Base-by-base conservation (phyloP, 2,329 filamentous ascomycete genomes). In the Coniochaeta sp. region DNA sequence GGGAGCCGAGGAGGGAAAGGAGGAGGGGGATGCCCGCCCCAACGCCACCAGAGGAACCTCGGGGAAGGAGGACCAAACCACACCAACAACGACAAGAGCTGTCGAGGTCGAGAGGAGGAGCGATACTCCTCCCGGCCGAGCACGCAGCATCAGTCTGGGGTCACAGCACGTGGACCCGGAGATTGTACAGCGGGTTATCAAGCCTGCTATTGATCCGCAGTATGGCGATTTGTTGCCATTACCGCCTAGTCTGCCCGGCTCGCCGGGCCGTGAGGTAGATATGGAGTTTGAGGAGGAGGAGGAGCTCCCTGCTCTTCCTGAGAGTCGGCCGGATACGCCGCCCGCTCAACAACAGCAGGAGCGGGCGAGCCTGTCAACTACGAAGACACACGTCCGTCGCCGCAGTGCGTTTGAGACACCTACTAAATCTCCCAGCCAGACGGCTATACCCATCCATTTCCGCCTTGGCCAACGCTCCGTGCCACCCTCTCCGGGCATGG, bases 151-250 rank as follows among this genome's bases (percentile, higher is more conserved):
- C 49, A 61, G 59, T 59, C 57, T 61, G 55, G 63, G 54, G 60
- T 65, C 54, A 68, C 51, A 77, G 49, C 60, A 69, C 42, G 65
- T 78, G 53, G 80, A 84, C 59, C 78, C 80, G 16, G 82, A 84
- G 59, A 78, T 85, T 59, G 70, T 73, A 49, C 71, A 76, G 52
- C 73, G 81, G 56, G 71, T 72, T 56, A 78, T 85, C 66, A 82
- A 82, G 63, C 81, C 81, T 57, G 81, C 82, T 57, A 85, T 86
- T 60, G 83, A 86, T 62, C 83, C 83, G 33, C 76, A 81, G 57
- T 83, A 83, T 67, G 79, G 81, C 55, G 83, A 86, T 62, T 68
- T 86, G 48, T 74, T 86, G 52, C 81, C 81, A 32, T 68, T 86
- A 33, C 83, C 83, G 50, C 82, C 82, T 28, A 85, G 80, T 62